These are phyloP conservation scores for Skeletonema tropicum DNA, from an alignment of 108 stramenopile species.

Conservation along the genomic window DNA sequence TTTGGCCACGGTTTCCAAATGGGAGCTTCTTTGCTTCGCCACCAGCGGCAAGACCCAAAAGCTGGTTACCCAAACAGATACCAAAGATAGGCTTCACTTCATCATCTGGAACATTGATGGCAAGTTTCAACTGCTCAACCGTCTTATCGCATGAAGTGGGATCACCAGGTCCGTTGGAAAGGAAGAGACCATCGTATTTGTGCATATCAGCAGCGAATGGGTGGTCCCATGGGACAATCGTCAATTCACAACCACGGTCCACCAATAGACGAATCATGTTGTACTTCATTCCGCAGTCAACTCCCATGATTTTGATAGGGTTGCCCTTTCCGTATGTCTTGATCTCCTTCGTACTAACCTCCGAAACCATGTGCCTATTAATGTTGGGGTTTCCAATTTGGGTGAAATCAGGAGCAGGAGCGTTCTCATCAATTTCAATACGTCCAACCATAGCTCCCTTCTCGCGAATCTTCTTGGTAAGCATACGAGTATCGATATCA, in stretches of 20 bases:
- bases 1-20: conserved; percentile 98
- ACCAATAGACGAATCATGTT: conserved; percentile 97
- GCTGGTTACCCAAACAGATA: conserved; percentile 99
- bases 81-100: conserved; percentile 96
- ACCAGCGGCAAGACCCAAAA: conserved; percentile 94
- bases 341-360: conserved; percentile 89
- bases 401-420: conserved; percentile 57
- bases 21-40: conserved; percentile 91
- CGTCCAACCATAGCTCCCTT: conserved; percentile 92
- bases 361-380: conserved; percentile 88
- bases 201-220: conserved; percentile 87
- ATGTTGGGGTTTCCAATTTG: conserved; percentile 84
- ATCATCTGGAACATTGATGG: conserved; percentile 73
- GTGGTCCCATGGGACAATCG: conserved; percentile 95
- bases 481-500: conserved; percentile 94
- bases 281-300: conserved; percentile 99
- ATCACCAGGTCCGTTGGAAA: conserved; percentile 98
- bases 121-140: conserved; percentile 78
- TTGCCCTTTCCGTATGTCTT: conserved; percentile 92
- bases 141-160: conserved; percentile 91
- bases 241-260: conserved; percentile 92
- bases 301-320: conserved; percentile 88
- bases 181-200: conserved; percentile 94
- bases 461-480: conserved; percentile 97
- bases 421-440: conserved; percentile 82